These are phyloP conservation scores for Artemisia annua DNA, from an alignment of 129 eudicot species.

Conservation along the genomic window DNA sequence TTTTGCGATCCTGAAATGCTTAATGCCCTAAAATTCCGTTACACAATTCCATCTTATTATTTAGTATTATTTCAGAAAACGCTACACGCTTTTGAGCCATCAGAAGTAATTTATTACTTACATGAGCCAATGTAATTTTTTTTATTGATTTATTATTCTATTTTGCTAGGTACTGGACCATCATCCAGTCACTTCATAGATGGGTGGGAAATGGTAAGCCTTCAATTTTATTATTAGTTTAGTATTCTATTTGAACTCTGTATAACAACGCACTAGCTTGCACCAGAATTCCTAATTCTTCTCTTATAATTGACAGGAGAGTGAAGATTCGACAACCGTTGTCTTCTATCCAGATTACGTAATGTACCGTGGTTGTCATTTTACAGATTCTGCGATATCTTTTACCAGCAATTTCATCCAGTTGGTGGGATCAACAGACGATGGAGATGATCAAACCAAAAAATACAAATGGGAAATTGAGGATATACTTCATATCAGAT, in stretches of 20 bases:
- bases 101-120: not conserved
- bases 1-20: too few species aligned
- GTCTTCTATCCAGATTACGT: slow-evolving; percentile 64
- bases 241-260: not conserved
- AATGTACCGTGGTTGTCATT: slow-evolving; percentile 40
- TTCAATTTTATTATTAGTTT: not conserved
- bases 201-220: slow-evolving; percentile 57
- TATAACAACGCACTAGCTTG: not conserved
- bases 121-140: not conserved
- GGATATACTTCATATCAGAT: slow-evolving; percentile 56
- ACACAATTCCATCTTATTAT: too few species aligned
- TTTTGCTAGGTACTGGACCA: slow-evolving; percentile 46
- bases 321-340: slow-evolving; percentile 37
- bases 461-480: slow-evolving; percentile 55
- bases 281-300: not conserved
- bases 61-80: too few species aligned
- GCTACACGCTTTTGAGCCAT: not conserved
- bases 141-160: not conserved
- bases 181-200: slow-evolving; percentile 38
- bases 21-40: too few species aligned
- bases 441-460: slow-evolving; percentile 33
- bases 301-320: slow-evolving; percentile 45
- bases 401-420: slow-evolving; percentile 48
- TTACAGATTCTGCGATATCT: slow-evolving; percentile 44
- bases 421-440: slow-evolving; percentile 38